phyloP scores from a whole-genome alignment of 768 basidiomycete species.

The Amanita pallidorosea region DNA sequence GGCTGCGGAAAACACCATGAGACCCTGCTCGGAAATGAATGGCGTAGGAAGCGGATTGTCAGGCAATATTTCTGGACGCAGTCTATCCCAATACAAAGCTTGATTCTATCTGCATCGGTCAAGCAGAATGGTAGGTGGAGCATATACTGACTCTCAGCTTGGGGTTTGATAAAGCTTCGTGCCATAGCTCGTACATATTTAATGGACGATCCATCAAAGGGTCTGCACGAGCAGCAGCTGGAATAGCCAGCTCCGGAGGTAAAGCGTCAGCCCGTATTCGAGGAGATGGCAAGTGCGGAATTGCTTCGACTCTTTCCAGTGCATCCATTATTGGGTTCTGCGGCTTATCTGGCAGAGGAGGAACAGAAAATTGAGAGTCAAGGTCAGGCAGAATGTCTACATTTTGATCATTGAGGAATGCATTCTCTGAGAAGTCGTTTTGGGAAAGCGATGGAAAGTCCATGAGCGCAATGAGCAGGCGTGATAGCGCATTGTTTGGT shows the following conservation, averaged over 20 bases:
- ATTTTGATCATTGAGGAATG: background rate
- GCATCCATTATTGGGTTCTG: slow-evolving; percentile 71
- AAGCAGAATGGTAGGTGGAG: background rate
- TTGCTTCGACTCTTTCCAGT: slow-evolving; percentile 23
- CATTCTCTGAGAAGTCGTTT: background rate
- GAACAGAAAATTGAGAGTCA: slow-evolving; percentile 46
- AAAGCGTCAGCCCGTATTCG: slow-evolving; percentile 6
- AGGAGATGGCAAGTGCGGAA: slow-evolving; percentile 10
- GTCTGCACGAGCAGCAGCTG: slow-evolving; percentile 7
- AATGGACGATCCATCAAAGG: background rate
- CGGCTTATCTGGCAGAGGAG: slow-evolving; percentile 55
- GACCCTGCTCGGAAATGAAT: slow-evolving; percentile 63
- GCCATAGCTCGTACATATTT: slow-evolving; percentile 9
- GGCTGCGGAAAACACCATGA: slow-evolving; percentile 40
- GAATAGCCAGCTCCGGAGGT: slow-evolving; percentile 19
- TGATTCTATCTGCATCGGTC: slow-evolving; percentile 25
- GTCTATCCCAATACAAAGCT: slow-evolving; percentile 55
- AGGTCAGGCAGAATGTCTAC: slow-evolving; percentile 26
- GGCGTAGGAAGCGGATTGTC: slow-evolving; percentile 27
- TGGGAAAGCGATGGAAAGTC: slow-evolving; percentile 1
- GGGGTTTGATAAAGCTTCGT: slow-evolving; percentile 5
- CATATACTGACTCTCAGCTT: slow-evolving; percentile 9
- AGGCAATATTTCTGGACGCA: slow-evolving; percentile 23
- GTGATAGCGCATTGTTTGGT: slow-evolving; percentile 2
- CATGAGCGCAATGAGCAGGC: background rate